Percentiles rank a stretch among this genome's conserved stretches.
Conservation (phyloP, 2,329 filamentous ascomycete genomes). For the Monilinia laxa region DNA sequence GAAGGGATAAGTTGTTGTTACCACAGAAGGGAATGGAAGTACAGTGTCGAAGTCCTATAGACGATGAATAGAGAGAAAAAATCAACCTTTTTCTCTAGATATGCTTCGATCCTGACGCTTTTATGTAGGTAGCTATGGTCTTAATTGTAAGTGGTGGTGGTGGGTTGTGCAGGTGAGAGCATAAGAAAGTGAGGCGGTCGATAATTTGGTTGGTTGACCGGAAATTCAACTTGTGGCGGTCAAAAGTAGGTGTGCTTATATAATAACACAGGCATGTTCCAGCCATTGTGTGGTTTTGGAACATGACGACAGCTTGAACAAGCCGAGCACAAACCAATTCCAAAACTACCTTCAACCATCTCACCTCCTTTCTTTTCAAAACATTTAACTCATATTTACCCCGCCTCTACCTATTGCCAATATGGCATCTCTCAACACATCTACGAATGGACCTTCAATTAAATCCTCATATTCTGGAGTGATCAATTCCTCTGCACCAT, state of each 20-base stretch:
- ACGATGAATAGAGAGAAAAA: slow-evolving; percentile 2
- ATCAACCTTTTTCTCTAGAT: slow-evolving; percentile 14
- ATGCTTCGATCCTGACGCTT: slow-evolving; percentile 8
- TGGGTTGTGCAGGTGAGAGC: not conserved
- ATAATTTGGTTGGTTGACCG: slow-evolving; percentile 7
- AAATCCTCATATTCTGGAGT: slow-evolving; percentile 76
- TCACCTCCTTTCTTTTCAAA: not conserved
- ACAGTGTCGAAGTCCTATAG: not conserved
- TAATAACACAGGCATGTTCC: slow-evolving; percentile 13
- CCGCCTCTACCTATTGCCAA: slow-evolving; percentile 20
- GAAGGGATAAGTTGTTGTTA: slow-evolving; percentile 3
- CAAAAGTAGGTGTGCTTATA: slow-evolving; percentile 6
- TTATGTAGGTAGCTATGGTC: not conserved
- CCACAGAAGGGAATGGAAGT: slow-evolving; percentile 11
- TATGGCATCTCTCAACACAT: slow-evolving; percentile 81
- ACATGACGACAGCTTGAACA: slow-evolving; percentile 22
- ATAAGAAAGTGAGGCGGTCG: slow-evolving; percentile 20
- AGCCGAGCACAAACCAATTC: slow-evolving; percentile 18
- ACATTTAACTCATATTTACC: not conserved
- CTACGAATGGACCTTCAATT: slow-evolving; percentile 78
- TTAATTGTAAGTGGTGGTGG: not conserved
- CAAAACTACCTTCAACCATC: slow-evolving; percentile 6
- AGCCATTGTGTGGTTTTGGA: slow-evolving; percentile 1
- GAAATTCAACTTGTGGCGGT: slow-evolving; percentile 10
- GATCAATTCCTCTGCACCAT: slow-evolving; percentile 58